Conservation (phyloP, 108 stramenopile genomes). For the Cylindrotheca fusiformis region DNA sequence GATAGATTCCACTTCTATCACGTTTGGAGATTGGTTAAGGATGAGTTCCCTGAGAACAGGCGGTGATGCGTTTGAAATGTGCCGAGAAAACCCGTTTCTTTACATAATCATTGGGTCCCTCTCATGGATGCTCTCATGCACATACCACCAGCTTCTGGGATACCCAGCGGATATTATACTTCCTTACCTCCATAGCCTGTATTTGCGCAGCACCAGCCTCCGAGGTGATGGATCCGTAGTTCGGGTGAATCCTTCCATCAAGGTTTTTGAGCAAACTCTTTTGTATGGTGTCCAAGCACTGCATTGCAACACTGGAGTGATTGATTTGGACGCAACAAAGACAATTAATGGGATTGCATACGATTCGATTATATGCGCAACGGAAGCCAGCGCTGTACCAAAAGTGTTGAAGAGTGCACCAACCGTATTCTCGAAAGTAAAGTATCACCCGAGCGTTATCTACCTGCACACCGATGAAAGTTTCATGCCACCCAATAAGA, state of each 20-base stretch:
- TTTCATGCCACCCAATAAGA: not conserved
- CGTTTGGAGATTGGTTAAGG: not conserved
- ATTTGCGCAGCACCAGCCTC: not conserved
- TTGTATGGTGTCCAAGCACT: not conserved
- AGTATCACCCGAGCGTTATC: not conserved
- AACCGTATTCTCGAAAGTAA: not conserved
- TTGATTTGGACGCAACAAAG: not conserved
- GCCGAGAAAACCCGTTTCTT: not conserved
- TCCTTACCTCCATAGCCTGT: not conserved
- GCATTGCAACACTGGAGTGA: not conserved
- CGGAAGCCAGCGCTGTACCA: not conserved
- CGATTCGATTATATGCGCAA: not conserved
- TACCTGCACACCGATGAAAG: not conserved
- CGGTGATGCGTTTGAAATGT: not conserved
- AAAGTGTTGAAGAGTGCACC: not conserved
- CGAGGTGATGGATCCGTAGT: not conserved
- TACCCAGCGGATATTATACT: not conserved
- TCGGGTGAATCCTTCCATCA: not conserved
- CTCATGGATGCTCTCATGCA: not conserved
- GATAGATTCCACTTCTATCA: not conserved
- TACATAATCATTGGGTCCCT: not conserved
- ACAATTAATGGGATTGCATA: not conserved
- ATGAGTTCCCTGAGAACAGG: not conserved
- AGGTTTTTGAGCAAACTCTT: not conserved
- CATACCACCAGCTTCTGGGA: not conserved